Evolutionary conservation across 73 alveolate species (phyloP).

Genomic region (Paraurostyla sp.): DNA sequence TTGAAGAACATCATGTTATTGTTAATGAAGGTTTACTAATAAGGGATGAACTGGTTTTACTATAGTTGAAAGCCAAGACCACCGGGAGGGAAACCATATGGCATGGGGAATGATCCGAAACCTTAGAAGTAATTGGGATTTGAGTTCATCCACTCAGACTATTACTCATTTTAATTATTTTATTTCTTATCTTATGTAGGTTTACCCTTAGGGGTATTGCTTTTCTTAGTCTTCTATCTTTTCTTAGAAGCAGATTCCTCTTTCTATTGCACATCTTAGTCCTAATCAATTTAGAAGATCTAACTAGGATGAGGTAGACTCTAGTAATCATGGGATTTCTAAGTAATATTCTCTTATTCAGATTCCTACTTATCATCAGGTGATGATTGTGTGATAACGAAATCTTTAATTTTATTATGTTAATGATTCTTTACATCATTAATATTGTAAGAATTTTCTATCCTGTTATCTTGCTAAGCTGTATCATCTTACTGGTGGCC

Average conservation of each 20-base stretch:
- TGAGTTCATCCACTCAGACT: background rate
- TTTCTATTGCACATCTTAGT: background rate
- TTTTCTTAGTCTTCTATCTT: background rate
- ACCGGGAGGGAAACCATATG: background rate
- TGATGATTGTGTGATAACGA: background rate
- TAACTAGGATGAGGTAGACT: slow-evolving; percentile 17
- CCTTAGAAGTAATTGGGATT: background rate
- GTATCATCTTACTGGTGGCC: background rate
- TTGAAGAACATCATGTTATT: background rate
- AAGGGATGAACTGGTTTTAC: background rate
- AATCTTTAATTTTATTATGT: too few species aligned
- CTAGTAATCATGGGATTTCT: background rate
- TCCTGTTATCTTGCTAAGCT: background rate
- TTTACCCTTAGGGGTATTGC: background rate
- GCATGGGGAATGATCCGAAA: background rate
- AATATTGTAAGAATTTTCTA: too few species aligned
- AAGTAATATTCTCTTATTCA: too few species aligned
- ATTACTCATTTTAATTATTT: background rate
- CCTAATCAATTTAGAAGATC: background rate
- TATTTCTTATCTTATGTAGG: background rate
- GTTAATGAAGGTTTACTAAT: background rate
- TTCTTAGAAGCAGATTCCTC: background rate
- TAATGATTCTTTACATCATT: too few species aligned
- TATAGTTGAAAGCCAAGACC: background rate
- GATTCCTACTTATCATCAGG: background rate